These are phyloP conservation scores for Chaetomium cochliodes DNA, from an alignment of 495 filamentous ascomycete species.

Conservation along the genomic window DNA sequence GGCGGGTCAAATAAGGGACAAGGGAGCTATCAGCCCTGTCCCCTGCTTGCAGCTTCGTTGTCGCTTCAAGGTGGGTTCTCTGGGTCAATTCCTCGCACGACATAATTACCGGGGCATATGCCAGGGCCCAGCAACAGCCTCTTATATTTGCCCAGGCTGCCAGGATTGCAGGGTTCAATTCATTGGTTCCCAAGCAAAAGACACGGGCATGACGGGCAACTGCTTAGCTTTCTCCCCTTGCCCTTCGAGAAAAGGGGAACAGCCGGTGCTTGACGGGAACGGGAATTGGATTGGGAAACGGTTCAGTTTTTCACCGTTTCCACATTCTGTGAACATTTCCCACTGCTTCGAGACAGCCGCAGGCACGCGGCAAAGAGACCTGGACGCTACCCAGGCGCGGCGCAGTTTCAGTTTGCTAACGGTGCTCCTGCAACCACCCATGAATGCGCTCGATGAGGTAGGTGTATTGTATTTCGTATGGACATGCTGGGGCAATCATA, in stretches of 20 bases:
- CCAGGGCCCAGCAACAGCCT: constrained; percentile 22
- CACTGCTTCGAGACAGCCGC: not conserved
- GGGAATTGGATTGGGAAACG: not conserved
- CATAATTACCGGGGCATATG: constrained; percentile 15
- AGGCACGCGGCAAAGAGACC: too few relatives aligned
- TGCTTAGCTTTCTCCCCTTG: not conserved
- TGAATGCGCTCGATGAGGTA: too few relatives aligned
- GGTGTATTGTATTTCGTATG: too few relatives aligned
- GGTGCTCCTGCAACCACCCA: too few relatives aligned
- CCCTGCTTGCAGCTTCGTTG: constrained; percentile 29
- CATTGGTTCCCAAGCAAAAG: not conserved
- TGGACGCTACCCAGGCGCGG: too few relatives aligned
- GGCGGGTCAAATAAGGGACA: constrained; percentile 17
- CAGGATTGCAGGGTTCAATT: constrained; percentile 13
- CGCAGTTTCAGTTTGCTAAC: too few relatives aligned
- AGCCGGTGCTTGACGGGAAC: not conserved
- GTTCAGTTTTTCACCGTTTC: not conserved
- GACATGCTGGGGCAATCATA: too few relatives aligned
- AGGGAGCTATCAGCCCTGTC: constrained; percentile 21
- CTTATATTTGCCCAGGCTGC: constrained; percentile 21
- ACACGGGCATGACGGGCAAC: not conserved
- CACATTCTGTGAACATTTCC: not conserved
- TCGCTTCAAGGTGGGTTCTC: constrained; percentile 28
- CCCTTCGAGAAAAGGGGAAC: not conserved
- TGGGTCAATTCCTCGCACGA: constrained; percentile 26